Percentiles rank a stretch among this genome's conserved stretches.
Evolutionary conservation across 176 grass and related monocot genomes (phyloP).

Genomic region (Oryza australiensis): DNA sequence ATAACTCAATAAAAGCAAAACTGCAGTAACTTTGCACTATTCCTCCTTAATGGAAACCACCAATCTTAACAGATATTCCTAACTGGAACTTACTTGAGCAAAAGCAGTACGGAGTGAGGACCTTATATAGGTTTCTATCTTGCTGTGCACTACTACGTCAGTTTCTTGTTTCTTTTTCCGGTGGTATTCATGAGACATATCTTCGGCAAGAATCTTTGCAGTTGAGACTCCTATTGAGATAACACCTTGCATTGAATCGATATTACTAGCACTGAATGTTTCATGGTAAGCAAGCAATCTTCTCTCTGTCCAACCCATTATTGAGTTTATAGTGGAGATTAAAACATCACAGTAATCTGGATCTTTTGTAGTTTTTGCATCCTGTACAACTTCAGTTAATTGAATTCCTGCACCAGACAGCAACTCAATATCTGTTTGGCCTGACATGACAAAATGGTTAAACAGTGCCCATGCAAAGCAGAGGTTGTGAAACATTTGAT

Average conservation of each 20-base stretch:
- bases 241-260: slow-evolving; percentile 65
- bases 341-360: slow-evolving; percentile 85
- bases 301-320: slow-evolving; percentile 80
- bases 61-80: not conserved
- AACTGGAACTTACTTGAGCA: slow-evolving; percentile 70
- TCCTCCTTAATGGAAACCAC: not conserved
- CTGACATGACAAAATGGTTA: slow-evolving; percentile 58
- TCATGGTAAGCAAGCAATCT: slow-evolving; percentile 83
- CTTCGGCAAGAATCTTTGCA: slow-evolving; percentile 66
- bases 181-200: slow-evolving; percentile 58
- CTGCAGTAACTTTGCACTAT: not conserved
- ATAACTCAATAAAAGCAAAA: not conserved
- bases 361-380: slow-evolving; percentile 73
- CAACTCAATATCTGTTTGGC: slow-evolving; percentile 59
- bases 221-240: slow-evolving; percentile 68
- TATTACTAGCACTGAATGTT: slow-evolving; percentile 66
- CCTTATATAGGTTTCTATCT: slow-evolving; percentile 69
- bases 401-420: slow-evolving; percentile 60
- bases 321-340: slow-evolving; percentile 65
- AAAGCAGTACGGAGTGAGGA: slow-evolving; percentile 76
- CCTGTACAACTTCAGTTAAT: slow-evolving; percentile 70
- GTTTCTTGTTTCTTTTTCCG: slow-evolving; percentile 54
- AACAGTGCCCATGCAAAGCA: slow-evolving; percentile 86
- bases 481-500: slow-evolving; percentile 76
- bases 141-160: slow-evolving; percentile 60